Percentiles rank a stretch among this genome's conserved stretches.
These are phyloP conservation scores for Stachybotrys echinatus DNA, from an alignment of 2,329 filamentous ascomycete species.

Conservation along the genomic window DNA sequence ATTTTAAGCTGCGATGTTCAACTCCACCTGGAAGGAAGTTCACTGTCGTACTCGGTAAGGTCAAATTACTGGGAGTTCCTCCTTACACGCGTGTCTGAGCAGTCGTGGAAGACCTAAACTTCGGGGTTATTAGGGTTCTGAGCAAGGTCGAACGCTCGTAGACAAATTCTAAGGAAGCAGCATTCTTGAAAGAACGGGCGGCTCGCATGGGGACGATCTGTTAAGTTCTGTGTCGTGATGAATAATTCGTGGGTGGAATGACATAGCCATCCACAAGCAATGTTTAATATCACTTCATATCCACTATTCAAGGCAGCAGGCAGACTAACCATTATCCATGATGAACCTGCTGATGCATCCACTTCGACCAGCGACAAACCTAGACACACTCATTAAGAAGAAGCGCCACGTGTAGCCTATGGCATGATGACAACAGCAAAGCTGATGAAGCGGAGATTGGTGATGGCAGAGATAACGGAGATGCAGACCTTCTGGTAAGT, in stretches of 20 bases:
- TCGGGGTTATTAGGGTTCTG: conserved; percentile 11
- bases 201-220: conserved; percentile 18
- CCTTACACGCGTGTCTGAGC: conserved; percentile 33
- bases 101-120: conserved; percentile 26
- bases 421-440: conserved; percentile 40
- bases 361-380: no score
- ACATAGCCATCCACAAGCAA: no score
- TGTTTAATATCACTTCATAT: no score
- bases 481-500: conserved; percentile 46
- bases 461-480: conserved; percentile 43
- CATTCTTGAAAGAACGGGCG: conserved; percentile 28
- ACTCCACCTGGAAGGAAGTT: conserved; percentile 43
- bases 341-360: no score
- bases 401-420: conserved; percentile 42
- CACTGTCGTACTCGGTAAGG: conserved; percentile 31
- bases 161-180: conserved; percentile 32
- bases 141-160: conserved; percentile 15
- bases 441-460: conserved; percentile 44
- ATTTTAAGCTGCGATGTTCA: conserved; percentile 46
- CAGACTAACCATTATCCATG: no score
- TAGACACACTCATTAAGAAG: conserved; percentile 28
- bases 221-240: no score
- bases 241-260: no score
- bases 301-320: no score
- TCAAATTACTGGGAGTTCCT: conserved; percentile 40